Evolutionary conservation across 805 yeast genomes (phyloP), one percentile per base, ranked within the genome.

Genomic region (Vanderwaltozyma verrucispora): DNA sequence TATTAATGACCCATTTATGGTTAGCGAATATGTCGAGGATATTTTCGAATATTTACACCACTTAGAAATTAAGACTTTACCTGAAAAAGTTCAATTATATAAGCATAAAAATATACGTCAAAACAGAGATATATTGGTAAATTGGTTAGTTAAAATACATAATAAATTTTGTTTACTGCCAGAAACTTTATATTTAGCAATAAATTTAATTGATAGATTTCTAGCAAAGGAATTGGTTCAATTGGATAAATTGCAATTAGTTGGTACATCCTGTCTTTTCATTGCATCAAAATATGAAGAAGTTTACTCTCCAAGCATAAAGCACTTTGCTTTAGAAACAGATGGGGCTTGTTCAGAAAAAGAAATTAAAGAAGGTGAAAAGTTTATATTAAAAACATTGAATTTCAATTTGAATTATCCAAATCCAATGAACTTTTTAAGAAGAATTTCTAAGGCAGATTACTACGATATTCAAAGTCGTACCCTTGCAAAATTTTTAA

Each of bases 281-380:
- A 81, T 86, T 48, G 95, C 95, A 30, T 87, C 95, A 13, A 87
- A 87, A 62, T 86, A 84, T 58, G 96, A 87, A 65, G 96, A 87
- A 64, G 94, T 87, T 32, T 83, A 81, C 53, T 75, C 88, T 3
- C 96, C 96, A 19, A 78, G 89, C 19, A 83, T 88, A 33, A 74
- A 77, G 48, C 83, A 84, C 62, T 88, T 83, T 60, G 86, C 95
- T 1, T 79, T 78, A 51, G 87, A 84, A 47, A 82, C 94, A 24
- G 94, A 82, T 56, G 87, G 89, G 37, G 82, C 87, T 1, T 81
- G 78, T 52, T 72, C 80, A 19, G 88, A 80, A 56, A 87, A 81
- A 39, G 94, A 83, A 52, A 83, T 87, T 35, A 69, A 86, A 47
- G 82, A 77, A 52, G 94, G 94, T 25, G 96, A 87, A 60, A 80